Evolutionary conservation across 331 rosid species (phyloP).

Genomic region (Spiraea crenata): DNA sequence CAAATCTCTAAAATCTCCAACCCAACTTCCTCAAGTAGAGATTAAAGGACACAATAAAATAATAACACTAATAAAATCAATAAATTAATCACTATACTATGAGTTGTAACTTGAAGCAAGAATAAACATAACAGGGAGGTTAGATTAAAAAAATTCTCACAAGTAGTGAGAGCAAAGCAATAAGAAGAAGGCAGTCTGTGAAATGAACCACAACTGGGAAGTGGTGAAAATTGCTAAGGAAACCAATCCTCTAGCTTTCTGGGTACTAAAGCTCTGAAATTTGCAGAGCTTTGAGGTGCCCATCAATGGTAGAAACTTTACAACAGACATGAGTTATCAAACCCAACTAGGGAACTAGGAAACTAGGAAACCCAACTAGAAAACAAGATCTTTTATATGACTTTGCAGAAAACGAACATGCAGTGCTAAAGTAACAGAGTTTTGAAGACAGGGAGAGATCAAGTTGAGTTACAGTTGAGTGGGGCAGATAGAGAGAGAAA

Average conservation of each 20-base stretch:
- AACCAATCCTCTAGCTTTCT: slow-evolving; percentile 34
- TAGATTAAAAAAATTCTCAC: slow-evolving; percentile 46
- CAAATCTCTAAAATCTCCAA: slow-evolving; percentile 29
- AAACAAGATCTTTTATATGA: not conserved
- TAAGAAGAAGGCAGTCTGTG: slow-evolving; percentile 31
- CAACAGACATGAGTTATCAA: slow-evolving; percentile 32
- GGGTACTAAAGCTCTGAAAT: slow-evolving; percentile 37
- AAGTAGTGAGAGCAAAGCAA: slow-evolving; percentile 56
- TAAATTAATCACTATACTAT: slow-evolving; percentile 25
- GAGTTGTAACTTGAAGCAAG: slow-evolving; percentile 60
- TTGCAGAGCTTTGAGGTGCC: slow-evolving; percentile 43
- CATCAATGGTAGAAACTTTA: slow-evolving; percentile 36
- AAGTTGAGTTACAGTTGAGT: slow-evolving; percentile 26
- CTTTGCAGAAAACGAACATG: slow-evolving; percentile 18
- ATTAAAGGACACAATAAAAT: slow-evolving; percentile 19
- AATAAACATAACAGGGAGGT: slow-evolving; percentile 36
- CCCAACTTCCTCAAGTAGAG: slow-evolving; percentile 29
- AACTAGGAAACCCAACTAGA: slow-evolving; percentile 25
- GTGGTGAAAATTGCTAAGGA: slow-evolving; percentile 52
- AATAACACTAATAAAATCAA: slow-evolving; percentile 27
- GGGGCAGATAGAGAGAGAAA: slow-evolving; percentile 16
- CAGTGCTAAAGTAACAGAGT: slow-evolving; percentile 30
- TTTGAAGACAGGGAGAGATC: slow-evolving; percentile 24
- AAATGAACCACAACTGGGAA: slow-evolving; percentile 46
- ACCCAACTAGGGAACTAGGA: slow-evolving; percentile 28